Conservation (phyloP, 2,329 filamentous ascomycete genomes). For the Nigrospora sphaerica region DNA sequence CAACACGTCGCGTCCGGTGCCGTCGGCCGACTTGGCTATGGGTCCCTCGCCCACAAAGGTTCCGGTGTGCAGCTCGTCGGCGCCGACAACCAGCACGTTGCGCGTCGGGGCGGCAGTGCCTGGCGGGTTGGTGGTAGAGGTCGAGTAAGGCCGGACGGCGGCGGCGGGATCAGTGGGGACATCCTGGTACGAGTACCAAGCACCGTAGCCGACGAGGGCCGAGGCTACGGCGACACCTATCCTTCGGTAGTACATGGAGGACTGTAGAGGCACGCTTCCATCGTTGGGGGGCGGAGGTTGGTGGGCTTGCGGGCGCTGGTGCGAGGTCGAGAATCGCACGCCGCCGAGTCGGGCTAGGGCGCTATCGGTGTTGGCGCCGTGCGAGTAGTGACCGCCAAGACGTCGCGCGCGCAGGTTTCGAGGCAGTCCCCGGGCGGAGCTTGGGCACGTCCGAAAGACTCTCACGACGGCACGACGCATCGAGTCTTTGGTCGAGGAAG, state of each 20-base stretch:
- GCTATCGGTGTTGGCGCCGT: slow-evolving; percentile 25
- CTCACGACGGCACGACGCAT: slow-evolving; percentile 71
- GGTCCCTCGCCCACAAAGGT: slow-evolving; percentile 80
- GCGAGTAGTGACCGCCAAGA: slow-evolving; percentile 12
- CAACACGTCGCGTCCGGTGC: slow-evolving; percentile 76
- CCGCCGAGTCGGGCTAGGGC: slow-evolving; percentile 2
- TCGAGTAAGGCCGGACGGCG: slow-evolving; percentile 30
- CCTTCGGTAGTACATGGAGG: slow-evolving; percentile 70
- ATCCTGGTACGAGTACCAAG: slow-evolving; percentile 65
- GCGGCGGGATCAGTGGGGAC: slow-evolving; percentile 25
- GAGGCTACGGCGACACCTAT: slow-evolving; percentile 61
- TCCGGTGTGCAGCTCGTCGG: slow-evolving; percentile 83
- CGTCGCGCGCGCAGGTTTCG: slow-evolving; percentile 33
- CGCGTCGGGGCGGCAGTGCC: slow-evolving; percentile 40
- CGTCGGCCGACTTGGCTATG: slow-evolving; percentile 80
- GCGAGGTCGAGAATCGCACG: slow-evolving; percentile 10
- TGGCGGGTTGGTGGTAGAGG: slow-evolving; percentile 28
- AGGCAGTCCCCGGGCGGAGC: slow-evolving; percentile 52
- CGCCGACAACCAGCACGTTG: slow-evolving; percentile 79
- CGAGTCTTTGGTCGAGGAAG: slow-evolving; percentile 23
- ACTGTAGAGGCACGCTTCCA: slow-evolving; percentile 41
- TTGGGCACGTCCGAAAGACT: slow-evolving; percentile 61
- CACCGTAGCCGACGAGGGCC: slow-evolving; percentile 66
- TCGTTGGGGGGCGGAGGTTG: slow-evolving; percentile 31
- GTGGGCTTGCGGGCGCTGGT: slow-evolving; percentile 4